Base-by-base conservation (phyloP, 75 land plant species). In the Selaginella moellendorffii region DNA sequence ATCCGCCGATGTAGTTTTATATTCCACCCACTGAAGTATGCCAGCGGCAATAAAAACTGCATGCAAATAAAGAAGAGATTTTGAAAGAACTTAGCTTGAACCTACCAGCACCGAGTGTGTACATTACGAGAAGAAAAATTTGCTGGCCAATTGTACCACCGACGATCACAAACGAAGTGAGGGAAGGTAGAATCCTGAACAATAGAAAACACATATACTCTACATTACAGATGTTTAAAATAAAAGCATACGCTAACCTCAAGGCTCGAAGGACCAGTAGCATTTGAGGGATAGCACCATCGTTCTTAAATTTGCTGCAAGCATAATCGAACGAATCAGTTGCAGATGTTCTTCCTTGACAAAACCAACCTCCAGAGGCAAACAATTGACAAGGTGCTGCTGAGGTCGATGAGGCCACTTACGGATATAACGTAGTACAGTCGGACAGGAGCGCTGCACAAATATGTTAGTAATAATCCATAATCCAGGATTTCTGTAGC, bases 1-100 rank as follows among this genome's bases (percentile, higher is more conserved):
- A 8, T 56, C 19, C 8, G 5, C 59, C n/a, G 59, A 21, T n/a
- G 24, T 56, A 56, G 59, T n/a, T 19, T 19, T 24, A 8, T 24
- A 21, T 56, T 56, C 59, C 21, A 56, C 59, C 59, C 59, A 56
- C n/a, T 56, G 59, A 8, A 56, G 24, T 56, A 56, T 2, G 21
- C 59, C 59, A 56, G 59, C 59, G n/a, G 59, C 59, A 56, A 56
- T 56, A 56, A 56, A 56, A 56, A 56, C 59, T 56, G 21, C 59
- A 56, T 56, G 5, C 19, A 19, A 2, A 56, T 56, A 2, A 21
- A 56, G 8, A 56, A 56, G 8, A 56, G 24, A 56, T 56, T 2
- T 24, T 21, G n/a, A 2, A 9, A 21, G 9, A 56, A 2, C 5
- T 19, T 56, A 56, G 8, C 9, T 46, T 10, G 51, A 10, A 56